Evolutionary conservation across 2,329 filamentous ascomycete genomes (phyloP).

Genomic region (Pyricularia sp.): DNA sequence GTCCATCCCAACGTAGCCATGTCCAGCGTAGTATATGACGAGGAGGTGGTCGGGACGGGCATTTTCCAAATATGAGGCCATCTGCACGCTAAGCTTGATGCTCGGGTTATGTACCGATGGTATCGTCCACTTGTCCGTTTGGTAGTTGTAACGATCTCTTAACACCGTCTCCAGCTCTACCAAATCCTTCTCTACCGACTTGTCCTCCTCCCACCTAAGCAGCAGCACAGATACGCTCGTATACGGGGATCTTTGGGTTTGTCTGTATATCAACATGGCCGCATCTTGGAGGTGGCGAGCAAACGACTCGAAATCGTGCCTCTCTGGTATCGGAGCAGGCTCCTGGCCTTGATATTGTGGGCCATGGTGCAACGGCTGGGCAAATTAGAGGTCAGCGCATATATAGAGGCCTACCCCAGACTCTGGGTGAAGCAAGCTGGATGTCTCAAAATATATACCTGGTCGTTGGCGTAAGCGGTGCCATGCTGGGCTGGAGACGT

Average conservation of each 20-base stretch:
- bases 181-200: conserved; percentile 38
- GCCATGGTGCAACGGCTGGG: conserved; percentile 4
- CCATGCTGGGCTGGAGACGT: conserved; percentile 1
- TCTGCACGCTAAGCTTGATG: conserved; percentile 46
- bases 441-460: neutral
- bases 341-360: conserved; percentile 9
- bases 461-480: neutral
- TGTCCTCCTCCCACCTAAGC: conserved; percentile 50
- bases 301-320: conserved; percentile 53
- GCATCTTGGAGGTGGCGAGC: conserved; percentile 56
- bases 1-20: conserved; percentile 44
- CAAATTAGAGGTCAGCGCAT: neutral
- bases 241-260: conserved; percentile 45
- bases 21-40: conserved; percentile 52
- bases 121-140: conserved; percentile 47
- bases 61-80: conserved; percentile 46
- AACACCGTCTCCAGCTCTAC: conserved; percentile 42
- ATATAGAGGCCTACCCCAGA: neutral
- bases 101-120: conserved; percentile 45
- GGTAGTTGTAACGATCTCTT: conserved; percentile 46
- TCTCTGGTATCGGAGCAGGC: conserved; percentile 19
- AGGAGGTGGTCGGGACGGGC: conserved; percentile 45
- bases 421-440: neutral
- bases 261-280: conserved; percentile 52
- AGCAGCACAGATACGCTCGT: conserved; percentile 46